phyloP scores from a whole-genome alignment of 306 rosid genomes.

The Pyrus bretschneideri region DNA sequence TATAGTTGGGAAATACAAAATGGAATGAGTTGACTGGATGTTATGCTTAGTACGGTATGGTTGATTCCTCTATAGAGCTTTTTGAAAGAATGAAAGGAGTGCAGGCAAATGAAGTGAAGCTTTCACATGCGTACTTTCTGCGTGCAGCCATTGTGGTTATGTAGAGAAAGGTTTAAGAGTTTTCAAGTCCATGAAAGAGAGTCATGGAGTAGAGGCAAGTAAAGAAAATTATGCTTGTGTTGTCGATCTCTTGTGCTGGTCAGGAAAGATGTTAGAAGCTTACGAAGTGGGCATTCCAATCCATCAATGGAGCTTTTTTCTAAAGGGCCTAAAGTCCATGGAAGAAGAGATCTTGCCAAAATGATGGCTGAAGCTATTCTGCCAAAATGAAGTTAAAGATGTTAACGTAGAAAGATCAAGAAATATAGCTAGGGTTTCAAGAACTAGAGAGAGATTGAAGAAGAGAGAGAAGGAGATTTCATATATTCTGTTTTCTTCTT shows the following conservation, averaged over 20 bases:
- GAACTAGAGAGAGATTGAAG: too few species aligned
- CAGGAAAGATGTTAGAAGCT: constrained; percentile 58
- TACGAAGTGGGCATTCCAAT: constrained; percentile 47
- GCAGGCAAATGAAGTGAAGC: constrained; percentile 44
- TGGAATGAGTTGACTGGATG: constrained; percentile 71
- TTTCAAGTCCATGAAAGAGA: constrained; percentile 42
- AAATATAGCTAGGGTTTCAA: too few species aligned
- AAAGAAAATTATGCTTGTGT: constrained; percentile 56
- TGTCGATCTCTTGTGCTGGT: constrained; percentile 57
- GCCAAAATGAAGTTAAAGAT: constrained; percentile 34
- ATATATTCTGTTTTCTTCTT: too few species aligned
- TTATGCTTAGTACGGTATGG: constrained; percentile 63
- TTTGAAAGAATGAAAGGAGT: constrained; percentile 43
- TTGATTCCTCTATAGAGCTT: constrained; percentile 37
- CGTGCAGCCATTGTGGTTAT: constrained; percentile 61
- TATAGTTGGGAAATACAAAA: too few species aligned
- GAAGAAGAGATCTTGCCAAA: constrained; percentile 55
- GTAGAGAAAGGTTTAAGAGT: constrained; percentile 46
- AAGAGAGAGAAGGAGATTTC: too few species aligned
- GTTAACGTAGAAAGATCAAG: too few species aligned
- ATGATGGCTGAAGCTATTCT: constrained; percentile 38
- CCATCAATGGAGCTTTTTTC: constrained; percentile 55
- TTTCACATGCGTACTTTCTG: constrained; percentile 50
- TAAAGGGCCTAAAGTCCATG: constrained; percentile 60
- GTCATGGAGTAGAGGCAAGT: constrained; percentile 29